phyloP scores from a whole-genome alignment of 805 yeast species.

The Naumovozyma baii region DNA sequence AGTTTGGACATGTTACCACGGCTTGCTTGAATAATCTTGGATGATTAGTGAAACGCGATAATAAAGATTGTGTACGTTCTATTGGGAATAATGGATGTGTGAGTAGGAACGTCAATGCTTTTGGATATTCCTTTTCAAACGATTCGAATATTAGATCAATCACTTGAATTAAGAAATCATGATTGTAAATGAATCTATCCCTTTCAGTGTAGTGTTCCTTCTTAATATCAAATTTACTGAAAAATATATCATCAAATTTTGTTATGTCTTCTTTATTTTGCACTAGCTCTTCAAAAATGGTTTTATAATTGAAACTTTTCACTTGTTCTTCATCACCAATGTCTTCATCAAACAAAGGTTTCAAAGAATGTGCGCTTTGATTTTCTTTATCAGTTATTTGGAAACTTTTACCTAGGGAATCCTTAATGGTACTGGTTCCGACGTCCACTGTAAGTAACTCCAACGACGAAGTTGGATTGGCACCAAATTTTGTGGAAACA shows the following conservation, averaged over 20 bases:
- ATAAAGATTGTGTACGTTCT: constrained; percentile 43
- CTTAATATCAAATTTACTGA: constrained; percentile 27
- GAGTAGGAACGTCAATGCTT: constrained; percentile 58
- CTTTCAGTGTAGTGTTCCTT: constrained; percentile 50
- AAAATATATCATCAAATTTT: constrained; percentile 28
- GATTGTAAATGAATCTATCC: constrained; percentile 54
- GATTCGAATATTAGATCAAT: constrained; percentile 35
- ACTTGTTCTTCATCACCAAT: constrained; percentile 8
- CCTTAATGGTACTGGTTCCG: constrained; percentile 59
- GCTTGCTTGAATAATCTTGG: constrained; percentile 74
- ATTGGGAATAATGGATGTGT: constrained; percentile 84
- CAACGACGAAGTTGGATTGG: constrained; percentile 22
- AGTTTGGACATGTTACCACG: constrained; percentile 63
- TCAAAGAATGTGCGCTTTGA: constrained; percentile 13
- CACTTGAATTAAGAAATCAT: constrained; percentile 40
- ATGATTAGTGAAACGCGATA: constrained; percentile 42
- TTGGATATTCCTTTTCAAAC: constrained; percentile 36
- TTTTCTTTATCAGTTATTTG: constrained; percentile 4
- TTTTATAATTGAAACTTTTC: constrained; percentile 13
- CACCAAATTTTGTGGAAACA: constrained; percentile 23
- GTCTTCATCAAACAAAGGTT: constrained; percentile 17
- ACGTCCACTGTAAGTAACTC: constrained; percentile 39
- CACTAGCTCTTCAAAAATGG: constrained; percentile 22
- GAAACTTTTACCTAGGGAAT: constrained; percentile 57
- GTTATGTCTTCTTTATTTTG: constrained; percentile 13